phyloP scores from a whole-genome alignment of 2,329 filamentous ascomycete genomes.

The Xylariaceae sp. region DNA sequence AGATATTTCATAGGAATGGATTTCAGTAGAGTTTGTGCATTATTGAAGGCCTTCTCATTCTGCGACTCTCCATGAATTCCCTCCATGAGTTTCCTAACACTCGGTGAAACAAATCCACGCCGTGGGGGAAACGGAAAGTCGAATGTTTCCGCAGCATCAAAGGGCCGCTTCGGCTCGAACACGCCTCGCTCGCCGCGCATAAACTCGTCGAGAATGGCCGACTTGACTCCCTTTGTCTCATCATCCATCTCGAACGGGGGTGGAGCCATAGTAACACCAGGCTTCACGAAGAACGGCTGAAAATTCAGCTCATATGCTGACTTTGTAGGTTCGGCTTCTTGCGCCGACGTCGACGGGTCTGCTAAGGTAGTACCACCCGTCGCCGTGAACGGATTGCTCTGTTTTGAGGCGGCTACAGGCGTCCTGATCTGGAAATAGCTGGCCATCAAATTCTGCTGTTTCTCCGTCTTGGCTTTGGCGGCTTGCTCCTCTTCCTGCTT shows the following conservation, averaged over 20 bases:
- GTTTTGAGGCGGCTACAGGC: slow-evolving; percentile 27
- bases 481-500: slow-evolving; percentile 34
- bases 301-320: slow-evolving; percentile 67
- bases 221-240: slow-evolving; percentile 49
- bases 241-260: slow-evolving; percentile 53
- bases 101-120: slow-evolving; percentile 45
- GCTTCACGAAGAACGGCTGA: slow-evolving; percentile 73
- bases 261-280: slow-evolving; percentile 65
- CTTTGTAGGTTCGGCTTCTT: slow-evolving; percentile 27
- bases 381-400: slow-evolving; percentile 10
- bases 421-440: slow-evolving; percentile 23
- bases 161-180: slow-evolving; percentile 35
- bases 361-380: slow-evolving; percentile 19
- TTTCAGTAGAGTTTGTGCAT: slow-evolving; percentile 35
- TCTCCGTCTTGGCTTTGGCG: slow-evolving; percentile 39
- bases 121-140: slow-evolving; percentile 36
- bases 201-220: slow-evolving; percentile 48
- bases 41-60: slow-evolving; percentile 31
- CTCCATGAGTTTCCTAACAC: slow-evolving; percentile 58
- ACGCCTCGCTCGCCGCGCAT: slow-evolving; percentile 44
- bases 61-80: slow-evolving; percentile 46
- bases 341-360: slow-evolving; percentile 22
- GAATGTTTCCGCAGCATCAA: slow-evolving; percentile 44
- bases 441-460: slow-evolving; percentile 32
- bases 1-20: slow-evolving; percentile 59